These are phyloP conservation scores for Fraxinus excelsior DNA, from an alignment of 257 asterid species.

Conservation along the genomic window DNA sequence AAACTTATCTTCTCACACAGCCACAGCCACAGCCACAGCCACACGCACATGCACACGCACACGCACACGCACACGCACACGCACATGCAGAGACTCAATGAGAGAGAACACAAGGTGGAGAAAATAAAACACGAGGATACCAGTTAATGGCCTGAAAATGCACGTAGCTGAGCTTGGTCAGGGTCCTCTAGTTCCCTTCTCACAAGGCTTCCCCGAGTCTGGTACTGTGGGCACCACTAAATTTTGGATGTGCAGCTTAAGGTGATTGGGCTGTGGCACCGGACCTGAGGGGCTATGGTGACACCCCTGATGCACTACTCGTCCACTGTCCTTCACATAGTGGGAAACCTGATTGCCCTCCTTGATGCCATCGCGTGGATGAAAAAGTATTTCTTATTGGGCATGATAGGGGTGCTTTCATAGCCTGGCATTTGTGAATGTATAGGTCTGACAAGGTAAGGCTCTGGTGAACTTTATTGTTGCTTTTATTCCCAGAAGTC, in stretches of 20 bases:
- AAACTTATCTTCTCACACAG: not conserved
- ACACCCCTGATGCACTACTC: slow-evolving; percentile 62
- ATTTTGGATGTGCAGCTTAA: slow-evolving; percentile 56
- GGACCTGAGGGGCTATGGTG: slow-evolving; percentile 77
- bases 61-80: too few species aligned
- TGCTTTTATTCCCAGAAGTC: slow-evolving; percentile 46
- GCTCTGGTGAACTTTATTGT: slow-evolving; percentile 62
- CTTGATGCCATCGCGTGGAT: slow-evolving; percentile 51
- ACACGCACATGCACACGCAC: not conserved
- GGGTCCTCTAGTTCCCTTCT: slow-evolving; percentile 74
- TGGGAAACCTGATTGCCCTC: slow-evolving; percentile 64
- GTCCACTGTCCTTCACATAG: slow-evolving; percentile 54
- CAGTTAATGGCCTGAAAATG: slow-evolving; percentile 56
- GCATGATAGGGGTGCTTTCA: slow-evolving; percentile 76
- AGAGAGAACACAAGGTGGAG: slow-evolving; percentile 42
- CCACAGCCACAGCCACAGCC: too few species aligned
- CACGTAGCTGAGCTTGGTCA: slow-evolving; percentile 71
- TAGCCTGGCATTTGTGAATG: slow-evolving; percentile 63
- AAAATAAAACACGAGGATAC: slow-evolving; percentile 52
- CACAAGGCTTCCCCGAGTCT: slow-evolving; percentile 84
- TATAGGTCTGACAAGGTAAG: slow-evolving; percentile 65
- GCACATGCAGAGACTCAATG: not conserved
- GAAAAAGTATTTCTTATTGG: slow-evolving; percentile 80
- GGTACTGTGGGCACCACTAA: slow-evolving; percentile 94
- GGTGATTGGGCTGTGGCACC: slow-evolving; percentile 74